A percentile compares a stretch with the other conserved stretches of the same genome.
Evolutionary conservation across 768 basidiomycete species (phyloP).

Genomic region (Panus rudis): DNA sequence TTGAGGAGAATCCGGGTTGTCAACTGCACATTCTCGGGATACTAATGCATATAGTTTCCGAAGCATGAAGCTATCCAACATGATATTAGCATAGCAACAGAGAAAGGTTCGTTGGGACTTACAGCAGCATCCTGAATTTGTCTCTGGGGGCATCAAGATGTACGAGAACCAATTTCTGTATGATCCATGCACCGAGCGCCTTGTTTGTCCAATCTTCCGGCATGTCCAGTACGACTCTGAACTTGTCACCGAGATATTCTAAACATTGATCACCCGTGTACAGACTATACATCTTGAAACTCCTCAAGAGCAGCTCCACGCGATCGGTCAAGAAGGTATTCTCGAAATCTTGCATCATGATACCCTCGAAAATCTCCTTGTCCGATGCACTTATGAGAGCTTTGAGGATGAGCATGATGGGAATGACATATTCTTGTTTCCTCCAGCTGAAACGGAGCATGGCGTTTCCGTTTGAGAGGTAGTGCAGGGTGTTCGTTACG

Average conservation of each 20-base stretch:
- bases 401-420: slow-evolving; percentile 94
- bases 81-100: slow-evolving; percentile 3
- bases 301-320: slow-evolving; percentile 86
- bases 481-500: slow-evolving; percentile 94
- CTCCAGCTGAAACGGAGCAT: slow-evolving; percentile 95
- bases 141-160: slow-evolving; percentile 84
- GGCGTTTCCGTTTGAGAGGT: slow-evolving; percentile 93
- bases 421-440: slow-evolving; percentile 97
- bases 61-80: slow-evolving; percentile 80
- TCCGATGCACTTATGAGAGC: slow-evolving; percentile 88
- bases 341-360: slow-evolving; percentile 94
- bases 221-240: slow-evolving; percentile 82
- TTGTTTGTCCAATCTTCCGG: slow-evolving; percentile 92
- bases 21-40: slow-evolving; percentile 81
- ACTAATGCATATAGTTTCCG: slow-evolving; percentile 91
- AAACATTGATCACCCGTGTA: slow-evolving; percentile 87
- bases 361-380: slow-evolving; percentile 92
- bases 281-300: slow-evolving; percentile 90
- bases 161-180: slow-evolving; percentile 83
- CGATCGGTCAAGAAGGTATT: slow-evolving; percentile 98
- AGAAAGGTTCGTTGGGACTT: slow-evolving; percentile 27
- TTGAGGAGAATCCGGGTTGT: slow-evolving; percentile 98
- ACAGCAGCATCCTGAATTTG: slow-evolving; percentile 94
- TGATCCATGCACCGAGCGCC: slow-evolving; percentile 72
- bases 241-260: slow-evolving; percentile 94